phyloP scores from a whole-genome alignment of 352 stramenopile genomes.

The Phytophthora pisi region DNA sequence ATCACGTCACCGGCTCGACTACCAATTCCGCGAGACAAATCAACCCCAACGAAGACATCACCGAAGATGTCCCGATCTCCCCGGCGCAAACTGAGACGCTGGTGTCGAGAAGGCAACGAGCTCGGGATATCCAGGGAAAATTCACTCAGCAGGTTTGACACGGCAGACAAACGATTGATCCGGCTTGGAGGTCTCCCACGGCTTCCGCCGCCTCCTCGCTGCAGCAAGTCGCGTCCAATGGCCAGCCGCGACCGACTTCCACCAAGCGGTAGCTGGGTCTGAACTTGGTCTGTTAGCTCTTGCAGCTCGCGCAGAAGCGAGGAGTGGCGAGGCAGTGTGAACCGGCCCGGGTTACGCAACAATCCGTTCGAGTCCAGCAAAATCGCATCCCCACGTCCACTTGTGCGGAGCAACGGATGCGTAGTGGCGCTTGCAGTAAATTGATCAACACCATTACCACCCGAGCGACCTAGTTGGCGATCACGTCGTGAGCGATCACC shows the following conservation, averaged over 20 bases:
- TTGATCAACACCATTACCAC: constrained; percentile 16
- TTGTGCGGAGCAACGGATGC: constrained; percentile 53
- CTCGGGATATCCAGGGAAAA: constrained; percentile 82
- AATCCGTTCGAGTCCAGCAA: constrained; percentile 36
- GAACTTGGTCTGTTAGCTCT: constrained; percentile 77
- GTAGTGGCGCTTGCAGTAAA: constrained; percentile 19
- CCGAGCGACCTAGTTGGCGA: constrained; percentile 29
- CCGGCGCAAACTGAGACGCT: constrained; percentile 51
- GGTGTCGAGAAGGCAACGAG: constrained; percentile 36
- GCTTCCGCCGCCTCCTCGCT: constrained; percentile 35
- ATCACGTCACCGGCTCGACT: constrained; percentile 38
- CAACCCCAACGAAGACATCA: constrained; percentile 43
- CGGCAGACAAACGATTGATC: constrained; percentile 65
- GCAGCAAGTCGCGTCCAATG: constrained; percentile 53
- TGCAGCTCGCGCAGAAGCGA: constrained; percentile 78
- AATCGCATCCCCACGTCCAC: constrained; percentile 41
- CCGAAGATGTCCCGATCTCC: constrained; percentile 59
- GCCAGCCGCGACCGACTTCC: constrained; percentile 37
- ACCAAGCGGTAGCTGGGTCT: constrained; percentile 58
- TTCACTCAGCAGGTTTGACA: constrained; percentile 82
- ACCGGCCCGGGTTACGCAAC: constrained; percentile 33
- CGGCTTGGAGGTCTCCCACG: constrained; percentile 64
- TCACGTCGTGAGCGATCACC: constrained; percentile 47
- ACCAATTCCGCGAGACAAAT: constrained; percentile 42
- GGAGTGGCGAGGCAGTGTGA: constrained; percentile 66